A percentile compares a stretch with the other conserved stretches of the same genome.
These are phyloP conservation scores for Haplosporangium gracile DNA, from an alignment of 192 early-diverging fungal genomes.

Conservation along the genomic window DNA sequence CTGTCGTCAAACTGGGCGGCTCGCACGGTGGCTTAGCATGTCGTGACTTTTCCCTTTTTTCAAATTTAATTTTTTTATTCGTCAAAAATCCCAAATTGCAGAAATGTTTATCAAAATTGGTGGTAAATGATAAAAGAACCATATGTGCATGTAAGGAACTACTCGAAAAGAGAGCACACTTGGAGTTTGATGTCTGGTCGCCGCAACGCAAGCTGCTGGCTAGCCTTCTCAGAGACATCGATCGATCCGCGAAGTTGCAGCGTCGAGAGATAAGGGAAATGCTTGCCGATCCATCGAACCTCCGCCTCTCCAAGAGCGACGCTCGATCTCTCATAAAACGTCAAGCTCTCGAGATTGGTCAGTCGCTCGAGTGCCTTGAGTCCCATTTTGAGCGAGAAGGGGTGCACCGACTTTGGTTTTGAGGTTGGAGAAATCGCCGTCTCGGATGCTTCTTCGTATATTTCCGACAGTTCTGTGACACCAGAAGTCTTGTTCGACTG, in stretches of 20 bases:
- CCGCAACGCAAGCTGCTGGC: background rate
- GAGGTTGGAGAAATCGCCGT: background rate
- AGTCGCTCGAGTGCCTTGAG: conserved; percentile 37
- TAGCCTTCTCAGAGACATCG: conserved; percentile 10
- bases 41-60: background rate
- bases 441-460: too few species aligned
- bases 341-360: conserved; percentile 20
- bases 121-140: too few species aligned
- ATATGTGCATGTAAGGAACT: background rate
- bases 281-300: conserved; percentile 34
- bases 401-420: conserved; percentile 3
- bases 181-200: conserved; percentile 15
- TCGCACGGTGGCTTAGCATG: background rate
- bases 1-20: conserved; percentile 3
- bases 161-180: conserved; percentile 41
- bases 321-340: conserved; percentile 33
- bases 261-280: conserved; percentile 14
- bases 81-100: too few species aligned
- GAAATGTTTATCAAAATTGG: too few species aligned
- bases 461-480: background rate
- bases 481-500: background rate
- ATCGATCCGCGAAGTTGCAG: conserved; percentile 41
- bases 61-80: too few species aligned
- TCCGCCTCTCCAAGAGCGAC: conserved; percentile 16
- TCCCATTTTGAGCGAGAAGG: conserved; percentile 30